phyloP scores from a whole-genome alignment of 2,329 filamentous ascomycete genomes.

The Penicillium italicum region DNA sequence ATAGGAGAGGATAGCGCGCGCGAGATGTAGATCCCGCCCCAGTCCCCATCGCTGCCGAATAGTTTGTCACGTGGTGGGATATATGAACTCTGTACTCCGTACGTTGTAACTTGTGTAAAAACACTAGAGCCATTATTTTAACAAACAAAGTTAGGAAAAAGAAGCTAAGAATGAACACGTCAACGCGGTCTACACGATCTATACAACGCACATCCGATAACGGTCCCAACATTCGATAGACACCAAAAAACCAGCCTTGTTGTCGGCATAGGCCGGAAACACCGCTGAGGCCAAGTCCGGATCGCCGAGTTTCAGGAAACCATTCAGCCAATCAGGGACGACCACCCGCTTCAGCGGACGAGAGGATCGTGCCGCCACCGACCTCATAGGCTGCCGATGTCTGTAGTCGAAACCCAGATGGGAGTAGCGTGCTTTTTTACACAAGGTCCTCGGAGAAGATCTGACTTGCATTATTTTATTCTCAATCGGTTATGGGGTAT shows the following conservation, averaged over 20 bases:
- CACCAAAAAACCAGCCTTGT: background rate
- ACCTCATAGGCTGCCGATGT: constrained; percentile 26
- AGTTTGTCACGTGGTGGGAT: constrained; percentile 6
- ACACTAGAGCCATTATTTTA: background rate
- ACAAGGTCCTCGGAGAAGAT: constrained; percentile 17
- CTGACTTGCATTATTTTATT: constrained; percentile 1
- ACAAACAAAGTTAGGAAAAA: background rate
- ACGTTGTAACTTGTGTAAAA: background rate
- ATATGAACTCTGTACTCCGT: background rate
- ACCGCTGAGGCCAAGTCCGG: constrained; percentile 22
- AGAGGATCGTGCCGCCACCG: constrained; percentile 28
- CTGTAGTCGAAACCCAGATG: constrained; percentile 10
- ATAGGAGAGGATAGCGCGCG: constrained; percentile 7
- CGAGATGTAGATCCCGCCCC: constrained; percentile 9
- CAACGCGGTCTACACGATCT: background rate
- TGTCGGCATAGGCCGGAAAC: constrained; percentile 25
- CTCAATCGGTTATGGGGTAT: background rate
- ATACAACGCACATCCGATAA: background rate
- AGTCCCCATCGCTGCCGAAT: constrained; percentile 13
- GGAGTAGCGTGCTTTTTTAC: background rate
- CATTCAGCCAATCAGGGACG: constrained; percentile 23
- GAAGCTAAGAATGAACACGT: background rate
- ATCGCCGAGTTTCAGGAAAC: constrained; percentile 29
- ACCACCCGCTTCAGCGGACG: constrained; percentile 12
- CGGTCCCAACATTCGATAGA: constrained; percentile 1